A percentile compares a stretch with the other conserved stretches of the same genome.
phyloP scores from a whole-genome alignment of 2,329 filamentous ascomycete species.

The Elsinoe batatas region DNA sequence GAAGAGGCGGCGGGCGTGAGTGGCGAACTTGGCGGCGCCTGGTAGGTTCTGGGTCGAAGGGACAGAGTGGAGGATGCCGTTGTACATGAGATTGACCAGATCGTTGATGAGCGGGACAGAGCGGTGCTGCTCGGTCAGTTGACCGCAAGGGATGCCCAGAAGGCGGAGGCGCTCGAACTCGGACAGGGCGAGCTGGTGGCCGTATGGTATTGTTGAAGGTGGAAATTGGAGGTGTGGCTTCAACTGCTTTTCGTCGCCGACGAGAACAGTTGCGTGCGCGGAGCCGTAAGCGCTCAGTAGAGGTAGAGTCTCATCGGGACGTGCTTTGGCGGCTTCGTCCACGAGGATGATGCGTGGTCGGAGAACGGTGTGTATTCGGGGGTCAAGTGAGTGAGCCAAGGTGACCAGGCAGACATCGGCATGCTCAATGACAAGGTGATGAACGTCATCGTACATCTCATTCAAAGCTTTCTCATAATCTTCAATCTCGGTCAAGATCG shows the following conservation, averaged over 20 bases:
- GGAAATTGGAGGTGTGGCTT: not conserved
- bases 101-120: not conserved
- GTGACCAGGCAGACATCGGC: not conserved
- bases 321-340: not conserved
- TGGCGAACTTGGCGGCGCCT: not conserved
- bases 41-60: not conserved
- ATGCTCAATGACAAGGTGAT: not conserved
- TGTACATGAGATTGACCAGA: not conserved
- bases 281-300: not conserved
- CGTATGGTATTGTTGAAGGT: not conserved
- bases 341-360: not conserved
- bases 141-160: not conserved
- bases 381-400: not conserved
- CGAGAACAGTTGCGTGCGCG: not conserved
- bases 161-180: not conserved
- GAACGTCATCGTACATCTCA: not conserved
- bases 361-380: not conserved
- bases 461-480: not conserved
- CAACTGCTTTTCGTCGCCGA: conserved; percentile 1
- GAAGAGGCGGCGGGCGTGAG: not conserved
- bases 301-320: not conserved
- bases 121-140: not conserved
- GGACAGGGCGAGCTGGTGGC: not conserved
- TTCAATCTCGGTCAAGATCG: not conserved
- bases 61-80: not conserved